phyloP scores from a whole-genome alignment of 1,139 yeast genomes.

The Magnusiomyces tetraspermus region DNA sequence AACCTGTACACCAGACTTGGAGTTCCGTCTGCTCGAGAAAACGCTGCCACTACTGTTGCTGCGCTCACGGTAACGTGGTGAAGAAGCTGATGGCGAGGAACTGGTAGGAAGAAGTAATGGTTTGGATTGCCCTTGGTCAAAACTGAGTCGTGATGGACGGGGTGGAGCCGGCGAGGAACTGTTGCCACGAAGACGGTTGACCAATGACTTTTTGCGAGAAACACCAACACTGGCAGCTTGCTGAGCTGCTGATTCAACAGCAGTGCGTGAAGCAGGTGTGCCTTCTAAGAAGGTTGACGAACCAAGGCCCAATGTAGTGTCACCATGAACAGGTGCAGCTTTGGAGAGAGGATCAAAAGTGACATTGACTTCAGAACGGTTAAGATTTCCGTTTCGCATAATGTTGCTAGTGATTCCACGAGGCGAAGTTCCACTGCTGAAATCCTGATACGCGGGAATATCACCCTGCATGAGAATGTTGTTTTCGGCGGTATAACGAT shows the following conservation, averaged over 20 bases:
- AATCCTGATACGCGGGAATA: constrained; percentile 28
- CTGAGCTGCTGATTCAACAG: constrained; percentile 33
- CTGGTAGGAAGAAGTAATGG: background rate
- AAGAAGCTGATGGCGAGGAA: background rate
- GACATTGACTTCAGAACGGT: constrained; percentile 8
- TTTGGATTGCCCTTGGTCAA: background rate
- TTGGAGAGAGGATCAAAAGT: constrained; percentile 59
- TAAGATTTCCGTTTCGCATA: constrained; percentile 10
- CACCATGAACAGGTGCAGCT: constrained; percentile 73
- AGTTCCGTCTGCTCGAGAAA: too few species aligned
- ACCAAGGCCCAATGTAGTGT: constrained; percentile 78
- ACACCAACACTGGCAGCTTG: constrained; percentile 22
- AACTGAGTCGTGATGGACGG: background rate
- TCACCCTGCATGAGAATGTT: constrained; percentile 27
- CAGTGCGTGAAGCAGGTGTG: constrained; percentile 73
- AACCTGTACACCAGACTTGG: background rate
- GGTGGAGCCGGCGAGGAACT: constrained; percentile 1
- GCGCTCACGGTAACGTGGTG: background rate
- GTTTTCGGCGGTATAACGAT: constrained; percentile 32
- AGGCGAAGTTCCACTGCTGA: constrained; percentile 9
- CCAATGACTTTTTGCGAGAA: constrained; percentile 56
- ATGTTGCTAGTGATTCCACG: background rate
- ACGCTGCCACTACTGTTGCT: background rate
- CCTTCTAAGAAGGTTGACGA: constrained; percentile 89
- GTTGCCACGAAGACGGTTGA: constrained; percentile 47